Conservation (phyloP, 2,329 filamentous ascomycete genomes). For the Ceratocystis colombiana region DNA sequence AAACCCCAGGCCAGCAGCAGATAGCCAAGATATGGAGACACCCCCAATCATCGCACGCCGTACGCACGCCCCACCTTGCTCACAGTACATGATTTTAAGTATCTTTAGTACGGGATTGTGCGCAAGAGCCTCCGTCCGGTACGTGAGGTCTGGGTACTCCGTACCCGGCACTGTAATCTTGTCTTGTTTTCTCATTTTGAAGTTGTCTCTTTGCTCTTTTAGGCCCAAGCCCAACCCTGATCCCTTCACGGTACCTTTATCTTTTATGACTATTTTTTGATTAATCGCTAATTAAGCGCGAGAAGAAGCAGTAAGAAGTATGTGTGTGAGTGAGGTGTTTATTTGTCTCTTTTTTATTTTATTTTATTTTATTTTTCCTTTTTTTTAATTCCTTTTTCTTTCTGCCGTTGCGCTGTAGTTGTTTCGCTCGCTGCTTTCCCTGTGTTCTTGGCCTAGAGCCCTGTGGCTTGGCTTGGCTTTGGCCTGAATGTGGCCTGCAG, state of each 20-base stretch:
- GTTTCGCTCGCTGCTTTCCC: background rate
- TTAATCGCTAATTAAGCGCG: conserved; percentile 8
- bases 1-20: background rate
- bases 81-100: conserved; percentile 13
- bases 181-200: conserved; percentile 1
- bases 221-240: background rate
- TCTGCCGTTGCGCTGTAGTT: background rate
- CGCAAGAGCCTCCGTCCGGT: conserved; percentile 10
- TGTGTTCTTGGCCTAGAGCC: conserved; percentile 1
- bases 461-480: conserved; percentile 11
- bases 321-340: conserved; percentile 2
- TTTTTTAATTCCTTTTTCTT: background rate
- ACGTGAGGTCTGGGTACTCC: conserved; percentile 10
- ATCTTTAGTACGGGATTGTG: conserved; percentile 16
- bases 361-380: background rate
- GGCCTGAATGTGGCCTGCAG: conserved; percentile 8
- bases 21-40: background rate
- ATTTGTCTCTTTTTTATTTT: background rate
- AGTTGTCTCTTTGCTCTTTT: conserved; percentile 11
- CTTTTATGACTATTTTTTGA: background rate
- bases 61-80: background rate
- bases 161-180: conserved; percentile 15
- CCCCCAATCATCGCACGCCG: background rate
- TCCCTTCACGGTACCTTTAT: conserved; percentile 5
- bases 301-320: background rate